phyloP scores from a whole-genome alignment of 2,329 filamentous ascomycete genomes.

The Clonostachys sp. region DNA sequence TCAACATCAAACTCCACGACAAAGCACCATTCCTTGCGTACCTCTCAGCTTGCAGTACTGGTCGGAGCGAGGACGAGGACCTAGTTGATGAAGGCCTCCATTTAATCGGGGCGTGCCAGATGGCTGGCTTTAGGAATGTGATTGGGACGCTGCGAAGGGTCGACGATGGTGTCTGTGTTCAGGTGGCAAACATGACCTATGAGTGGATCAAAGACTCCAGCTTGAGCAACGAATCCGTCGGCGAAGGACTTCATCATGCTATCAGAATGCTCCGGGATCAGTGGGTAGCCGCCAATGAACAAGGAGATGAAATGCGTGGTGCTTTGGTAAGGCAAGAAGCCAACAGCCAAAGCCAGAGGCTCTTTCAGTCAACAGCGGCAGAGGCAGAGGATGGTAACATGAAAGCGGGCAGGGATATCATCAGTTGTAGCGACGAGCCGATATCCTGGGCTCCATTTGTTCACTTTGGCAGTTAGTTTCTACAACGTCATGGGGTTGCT shows the following conservation, averaged over 20 bases:
- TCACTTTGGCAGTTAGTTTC: too few species aligned
- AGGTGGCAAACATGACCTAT: neutral
- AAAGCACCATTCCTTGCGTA: neutral
- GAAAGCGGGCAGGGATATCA: too few species aligned
- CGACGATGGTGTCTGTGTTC: neutral
- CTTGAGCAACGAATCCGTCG: neutral
- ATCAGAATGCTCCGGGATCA: neutral
- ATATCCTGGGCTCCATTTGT: too few species aligned
- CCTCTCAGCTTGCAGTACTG: neutral
- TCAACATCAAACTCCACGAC: slow-evolving; percentile 21
- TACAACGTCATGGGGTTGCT: too few species aligned
- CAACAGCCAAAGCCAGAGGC: too few species aligned
- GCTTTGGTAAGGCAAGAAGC: too few species aligned
- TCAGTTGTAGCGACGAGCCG: too few species aligned
- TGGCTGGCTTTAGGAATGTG: neutral
- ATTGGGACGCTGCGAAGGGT: neutral
- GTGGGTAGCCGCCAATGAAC: neutral
- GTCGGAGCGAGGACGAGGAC: neutral
- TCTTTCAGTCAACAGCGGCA: too few species aligned
- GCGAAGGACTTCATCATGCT: neutral
- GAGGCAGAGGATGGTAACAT: too few species aligned
- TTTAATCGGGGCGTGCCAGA: neutral
- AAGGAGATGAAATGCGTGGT: too few species aligned
- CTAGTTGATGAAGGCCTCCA: neutral
- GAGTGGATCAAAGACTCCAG: neutral